Percentiles rank a stretch among this genome's conserved stretches.
Evolutionary conservation across 495 filamentous ascomycete genomes (phyloP).

Genomic region (Trichoderma erinaceum): DNA sequence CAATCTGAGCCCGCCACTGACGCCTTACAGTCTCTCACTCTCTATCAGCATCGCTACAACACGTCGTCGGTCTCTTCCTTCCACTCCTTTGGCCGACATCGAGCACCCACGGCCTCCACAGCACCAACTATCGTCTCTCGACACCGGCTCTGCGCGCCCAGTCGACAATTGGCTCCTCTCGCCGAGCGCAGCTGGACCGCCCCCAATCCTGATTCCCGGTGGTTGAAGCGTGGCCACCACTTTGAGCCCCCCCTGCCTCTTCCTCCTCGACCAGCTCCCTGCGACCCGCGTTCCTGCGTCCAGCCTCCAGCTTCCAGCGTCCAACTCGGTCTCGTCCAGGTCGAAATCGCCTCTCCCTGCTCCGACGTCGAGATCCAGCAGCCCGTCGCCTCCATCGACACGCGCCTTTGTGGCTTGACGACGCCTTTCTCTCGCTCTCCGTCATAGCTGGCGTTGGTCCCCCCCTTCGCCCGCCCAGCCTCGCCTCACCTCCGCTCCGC

Average conservation of each 20-base stretch:
- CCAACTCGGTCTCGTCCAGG: background rate
- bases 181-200: background rate
- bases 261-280: slow-evolving; percentile 10
- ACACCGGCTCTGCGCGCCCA: background rate
- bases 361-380: background rate
- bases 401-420: slow-evolving; percentile 1
- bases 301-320: background rate
- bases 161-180: slow-evolving; percentile 4
- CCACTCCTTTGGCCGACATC: background rate
- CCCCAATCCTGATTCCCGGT: background rate
- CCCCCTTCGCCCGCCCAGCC: slow-evolving; percentile 20
- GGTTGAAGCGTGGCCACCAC: background rate
- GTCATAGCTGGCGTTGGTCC: slow-evolving; percentile 15
- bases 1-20: background rate
- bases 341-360: background rate
- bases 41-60: background rate
- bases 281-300: slow-evolving; percentile 10
- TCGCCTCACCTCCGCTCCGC: slow-evolving; percentile 22
- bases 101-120: background rate
- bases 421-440: background rate
- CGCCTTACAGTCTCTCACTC: background rate
- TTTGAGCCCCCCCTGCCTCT: background rate
- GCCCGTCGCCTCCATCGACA: background rate
- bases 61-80: background rate
- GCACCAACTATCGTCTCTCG: background rate